Conservation (phyloP, 129 eudicot species). For the Artemisia annua region DNA sequence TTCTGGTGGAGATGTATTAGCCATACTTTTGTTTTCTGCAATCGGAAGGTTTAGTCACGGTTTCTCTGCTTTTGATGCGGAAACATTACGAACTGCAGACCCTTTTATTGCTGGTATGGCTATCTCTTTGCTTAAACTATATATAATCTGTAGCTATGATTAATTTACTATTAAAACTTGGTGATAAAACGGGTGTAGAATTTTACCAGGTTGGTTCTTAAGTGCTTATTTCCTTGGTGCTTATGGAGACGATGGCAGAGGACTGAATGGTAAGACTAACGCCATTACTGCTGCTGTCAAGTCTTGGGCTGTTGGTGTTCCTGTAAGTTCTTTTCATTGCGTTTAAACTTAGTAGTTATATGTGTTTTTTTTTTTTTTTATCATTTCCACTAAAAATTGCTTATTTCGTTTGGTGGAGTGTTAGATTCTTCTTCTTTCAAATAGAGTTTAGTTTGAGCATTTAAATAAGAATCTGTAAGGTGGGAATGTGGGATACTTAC, state of each 20-base stretch:
- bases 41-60: conserved; percentile 94
- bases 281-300: conserved; percentile 76
- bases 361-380: conserved; percentile 10
- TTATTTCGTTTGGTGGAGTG: neutral
- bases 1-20: conserved; percentile 93
- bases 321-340: conserved; percentile 46
- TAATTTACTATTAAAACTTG: neutral
- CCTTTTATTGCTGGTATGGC: conserved; percentile 88
- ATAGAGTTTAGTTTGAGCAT: too few relatives aligned
- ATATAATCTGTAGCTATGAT: neutral
- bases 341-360: conserved; percentile 1
- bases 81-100: conserved; percentile 85
- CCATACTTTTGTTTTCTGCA: conserved; percentile 78
- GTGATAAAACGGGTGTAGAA: conserved; percentile 20
- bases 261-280: conserved; percentile 67
- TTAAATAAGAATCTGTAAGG: too few relatives aligned
- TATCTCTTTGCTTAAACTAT: neutral
- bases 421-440: too few relatives aligned
- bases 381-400: neutral
- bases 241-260: conserved; percentile 76
- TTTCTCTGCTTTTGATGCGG: conserved; percentile 71
- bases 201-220: conserved; percentile 80
- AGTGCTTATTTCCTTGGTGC: conserved; percentile 96
- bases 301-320: conserved; percentile 88
- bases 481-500: too few relatives aligned